Percentiles rank a stretch among this genome's conserved stretches.
These are phyloP conservation scores for Talaromyces liani DNA, from an alignment of 495 filamentous ascomycete genomes.

Conservation along the genomic window DNA sequence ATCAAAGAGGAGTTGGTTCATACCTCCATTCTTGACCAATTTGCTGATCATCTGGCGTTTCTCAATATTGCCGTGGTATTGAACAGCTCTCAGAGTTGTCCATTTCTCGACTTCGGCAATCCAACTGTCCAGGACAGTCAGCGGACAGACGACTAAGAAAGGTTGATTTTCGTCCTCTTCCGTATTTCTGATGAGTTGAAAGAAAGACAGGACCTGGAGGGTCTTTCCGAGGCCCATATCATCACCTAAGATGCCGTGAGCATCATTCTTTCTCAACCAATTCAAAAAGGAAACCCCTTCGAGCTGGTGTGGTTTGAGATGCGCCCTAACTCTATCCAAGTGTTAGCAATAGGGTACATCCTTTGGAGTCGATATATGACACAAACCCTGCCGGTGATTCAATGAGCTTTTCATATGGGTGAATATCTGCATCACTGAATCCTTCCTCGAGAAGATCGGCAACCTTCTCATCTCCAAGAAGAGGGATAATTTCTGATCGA, in stretches of 20 bases:
- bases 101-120: constrained; percentile 49
- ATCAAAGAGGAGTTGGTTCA: background rate
- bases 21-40: background rate
- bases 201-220: constrained; percentile 49
- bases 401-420: background rate
- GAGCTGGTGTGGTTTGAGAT: constrained; percentile 59
- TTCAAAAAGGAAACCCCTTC: constrained; percentile 55
- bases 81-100: constrained; percentile 45
- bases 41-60: constrained; percentile 24
- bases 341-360: background rate
- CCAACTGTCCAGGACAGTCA: constrained; percentile 53
- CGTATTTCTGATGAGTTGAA: constrained; percentile 41
- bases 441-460: background rate
- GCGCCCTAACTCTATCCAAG: constrained; percentile 23
- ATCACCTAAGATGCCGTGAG: constrained; percentile 52
- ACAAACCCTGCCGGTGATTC: constrained; percentile 41
- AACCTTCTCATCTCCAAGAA: background rate
- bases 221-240: constrained; percentile 64
- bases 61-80: constrained; percentile 47
- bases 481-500: background rate
- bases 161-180: constrained; percentile 34
- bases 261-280: constrained; percentile 49
- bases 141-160: constrained; percentile 53
- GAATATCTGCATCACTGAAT: background rate
- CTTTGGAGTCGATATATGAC: background rate